A percentile compares a stretch with the other conserved stretches of the same genome.
Evolutionary conservation across 495 filamentous ascomycete genomes (phyloP).

Genomic region (Pyronema domesticum): DNA sequence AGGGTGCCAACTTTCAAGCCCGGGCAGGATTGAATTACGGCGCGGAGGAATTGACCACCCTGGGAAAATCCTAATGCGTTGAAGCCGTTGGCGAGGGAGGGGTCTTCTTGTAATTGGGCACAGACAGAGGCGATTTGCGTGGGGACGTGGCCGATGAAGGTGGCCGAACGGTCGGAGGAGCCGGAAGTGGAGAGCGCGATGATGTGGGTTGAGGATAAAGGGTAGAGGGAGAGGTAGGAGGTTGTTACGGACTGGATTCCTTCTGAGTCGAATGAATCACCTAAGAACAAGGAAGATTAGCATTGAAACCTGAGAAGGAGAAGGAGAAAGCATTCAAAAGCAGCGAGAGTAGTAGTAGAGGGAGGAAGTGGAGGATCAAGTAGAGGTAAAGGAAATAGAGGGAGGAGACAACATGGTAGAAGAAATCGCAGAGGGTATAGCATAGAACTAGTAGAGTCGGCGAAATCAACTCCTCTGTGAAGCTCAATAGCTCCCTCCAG

Average conservation of each 20-base stretch:
- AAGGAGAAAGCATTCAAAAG: background rate
- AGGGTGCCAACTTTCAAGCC: constrained; percentile 59
- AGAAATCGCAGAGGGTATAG: too few relatives aligned
- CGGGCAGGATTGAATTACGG: constrained; percentile 84
- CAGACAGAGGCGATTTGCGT: constrained; percentile 64
- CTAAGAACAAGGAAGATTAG: constrained; percentile 23
- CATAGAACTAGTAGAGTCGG: too few relatives aligned
- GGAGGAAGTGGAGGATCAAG: background rate
- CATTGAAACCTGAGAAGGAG: background rate
- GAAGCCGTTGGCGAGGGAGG: constrained; percentile 58
- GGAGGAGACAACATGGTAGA: too few relatives aligned
- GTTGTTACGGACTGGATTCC: constrained; percentile 34
- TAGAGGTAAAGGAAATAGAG: too few relatives aligned
- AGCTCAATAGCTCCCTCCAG: too few relatives aligned
- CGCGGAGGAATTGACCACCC: constrained; percentile 88
- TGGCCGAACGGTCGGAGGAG: constrained; percentile 52
- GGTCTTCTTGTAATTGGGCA: constrained; percentile 55
- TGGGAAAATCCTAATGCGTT: constrained; percentile 92
- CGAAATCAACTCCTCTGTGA: too few relatives aligned
- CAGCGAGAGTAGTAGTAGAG: background rate
- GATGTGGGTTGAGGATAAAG: constrained; percentile 67
- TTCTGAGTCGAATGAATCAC: constrained; percentile 54
- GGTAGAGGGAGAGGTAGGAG: constrained; percentile 31
- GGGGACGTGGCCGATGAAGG: constrained; percentile 82
- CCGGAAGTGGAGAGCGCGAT: constrained; percentile 55